Percentiles rank a stretch among this genome's conserved stretches.
Conservation (phyloP, 306 rosid species). For the Glycine soja region DNA sequence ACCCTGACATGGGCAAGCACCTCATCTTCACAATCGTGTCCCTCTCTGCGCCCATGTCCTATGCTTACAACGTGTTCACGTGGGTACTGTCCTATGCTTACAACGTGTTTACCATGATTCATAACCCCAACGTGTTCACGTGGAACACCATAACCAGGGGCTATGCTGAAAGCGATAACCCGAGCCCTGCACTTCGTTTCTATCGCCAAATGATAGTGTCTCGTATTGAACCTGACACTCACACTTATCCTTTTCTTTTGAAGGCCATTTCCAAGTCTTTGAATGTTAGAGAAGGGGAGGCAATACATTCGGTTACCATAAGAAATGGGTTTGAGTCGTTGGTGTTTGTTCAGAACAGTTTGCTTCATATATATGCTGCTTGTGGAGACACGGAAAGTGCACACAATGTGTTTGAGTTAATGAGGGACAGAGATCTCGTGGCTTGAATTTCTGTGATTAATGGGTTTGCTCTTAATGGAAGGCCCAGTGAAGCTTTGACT, state of each 20-base stretch:
- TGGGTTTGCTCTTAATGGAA: conserved; percentile 67
- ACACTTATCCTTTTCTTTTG: conserved; percentile 68
- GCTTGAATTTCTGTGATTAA: conserved; percentile 70
- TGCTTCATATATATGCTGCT: conserved; percentile 64
- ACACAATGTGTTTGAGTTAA: conserved; percentile 60
- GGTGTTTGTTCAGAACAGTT: conserved; percentile 63
- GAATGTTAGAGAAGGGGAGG: conserved; percentile 57
- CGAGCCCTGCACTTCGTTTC: conserved; percentile 46
- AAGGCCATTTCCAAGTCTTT: conserved; percentile 60
- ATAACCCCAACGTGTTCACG: conserved; percentile 56
- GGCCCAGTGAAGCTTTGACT: conserved; percentile 67
- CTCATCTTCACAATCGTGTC: conserved; percentile 60
- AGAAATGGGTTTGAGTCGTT: conserved; percentile 62
- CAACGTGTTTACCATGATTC: conserved; percentile 43
- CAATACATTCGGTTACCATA: conserved; percentile 53
- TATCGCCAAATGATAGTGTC: conserved; percentile 50
- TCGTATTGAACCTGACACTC: conserved; percentile 59
- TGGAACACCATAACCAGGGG: conserved; percentile 71
- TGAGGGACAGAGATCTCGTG: conserved; percentile 56
- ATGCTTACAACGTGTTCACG: conserved; percentile 52
- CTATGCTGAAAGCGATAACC: conserved; percentile 53
- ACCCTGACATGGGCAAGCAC: conserved; percentile 62
- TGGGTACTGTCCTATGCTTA: conserved; percentile 65
- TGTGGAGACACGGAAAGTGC: conserved; percentile 61
- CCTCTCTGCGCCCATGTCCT: conserved; percentile 63